Conservation (phyloP, 352 stramenopile genomes). For the Pythium apleroticum region DNA sequence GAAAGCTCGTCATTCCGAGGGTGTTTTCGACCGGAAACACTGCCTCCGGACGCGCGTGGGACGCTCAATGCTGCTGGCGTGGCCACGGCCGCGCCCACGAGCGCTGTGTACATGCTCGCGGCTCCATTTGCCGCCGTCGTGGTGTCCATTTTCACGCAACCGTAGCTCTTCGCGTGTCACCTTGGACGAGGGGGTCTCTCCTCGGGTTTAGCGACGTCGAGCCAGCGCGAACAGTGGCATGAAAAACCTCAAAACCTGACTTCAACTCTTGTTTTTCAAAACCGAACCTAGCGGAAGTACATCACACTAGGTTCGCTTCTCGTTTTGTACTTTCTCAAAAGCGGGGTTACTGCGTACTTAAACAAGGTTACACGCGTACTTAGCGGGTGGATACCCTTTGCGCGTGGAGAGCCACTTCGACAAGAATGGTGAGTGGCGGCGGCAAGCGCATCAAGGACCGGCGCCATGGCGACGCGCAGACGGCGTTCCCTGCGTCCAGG, state of each 20-base stretch:
- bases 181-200: slow-evolving; percentile 16
- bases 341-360: too few species aligned
- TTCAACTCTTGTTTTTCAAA: neutral
- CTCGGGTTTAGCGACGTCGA: slow-evolving; percentile 30
- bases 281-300: neutral
- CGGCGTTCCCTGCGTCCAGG: slow-evolving; percentile 37
- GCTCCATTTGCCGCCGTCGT: neutral
- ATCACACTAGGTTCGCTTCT: neutral
- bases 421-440: slow-evolving; percentile 67
- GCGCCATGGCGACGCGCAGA: slow-evolving; percentile 15
- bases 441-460: slow-evolving; percentile 41
- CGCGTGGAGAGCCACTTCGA: neutral
- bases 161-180: slow-evolving; percentile 6
- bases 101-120: neutral
- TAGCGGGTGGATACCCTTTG: too few species aligned
- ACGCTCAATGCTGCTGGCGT: neutral
- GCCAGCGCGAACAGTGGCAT: neutral
- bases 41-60: neutral
- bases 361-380: too few species aligned
- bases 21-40: slow-evolving; percentile 20
- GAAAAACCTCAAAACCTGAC: slow-evolving; percentile 8
- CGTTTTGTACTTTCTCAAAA: too few species aligned
- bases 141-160: neutral
- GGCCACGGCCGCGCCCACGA: neutral
- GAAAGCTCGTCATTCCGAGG: slow-evolving; percentile 13